These are phyloP conservation scores for Berkeleyomyces rouxiae DNA, from an alignment of 2,329 filamentous ascomycete genomes.

Conservation along the genomic window DNA sequence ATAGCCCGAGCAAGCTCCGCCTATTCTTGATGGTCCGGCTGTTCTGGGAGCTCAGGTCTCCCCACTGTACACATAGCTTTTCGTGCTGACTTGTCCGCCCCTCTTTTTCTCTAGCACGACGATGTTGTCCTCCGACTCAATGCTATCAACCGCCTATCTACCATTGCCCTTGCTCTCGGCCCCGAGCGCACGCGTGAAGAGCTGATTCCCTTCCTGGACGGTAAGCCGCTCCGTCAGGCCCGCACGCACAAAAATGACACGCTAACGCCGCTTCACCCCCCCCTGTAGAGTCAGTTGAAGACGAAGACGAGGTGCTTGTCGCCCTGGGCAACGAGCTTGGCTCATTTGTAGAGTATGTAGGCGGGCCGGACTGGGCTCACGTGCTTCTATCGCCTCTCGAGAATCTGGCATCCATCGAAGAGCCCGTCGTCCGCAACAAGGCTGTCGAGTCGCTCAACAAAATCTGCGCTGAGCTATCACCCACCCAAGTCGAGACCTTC, in stretches of 20 bases:
- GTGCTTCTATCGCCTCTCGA: conserved; percentile 92
- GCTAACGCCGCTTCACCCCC: conserved; percentile 20
- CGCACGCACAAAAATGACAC: conserved; percentile 9
- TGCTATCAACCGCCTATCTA: conserved; percentile 93
- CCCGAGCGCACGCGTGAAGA: conserved; percentile 95
- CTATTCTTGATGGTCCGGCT: too few species aligned
- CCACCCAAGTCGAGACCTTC: conserved; percentile 88
- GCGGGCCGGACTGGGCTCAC: conserved; percentile 82
- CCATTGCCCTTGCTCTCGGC: conserved; percentile 89
- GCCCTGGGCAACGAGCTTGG: conserved; percentile 94
- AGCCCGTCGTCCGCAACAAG: conserved; percentile 95
- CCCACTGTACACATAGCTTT: not conserved
- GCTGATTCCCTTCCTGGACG: conserved; percentile 96
- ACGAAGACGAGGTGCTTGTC: conserved; percentile 95
- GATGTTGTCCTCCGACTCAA: conserved; percentile 96
- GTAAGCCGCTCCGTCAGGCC: conserved; percentile 36
- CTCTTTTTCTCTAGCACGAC: conserved; percentile 53
- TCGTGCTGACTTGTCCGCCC: not conserved
- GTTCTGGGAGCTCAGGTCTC: not conserved
- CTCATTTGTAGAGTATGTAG: conserved; percentile 93
- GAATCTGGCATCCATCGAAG: conserved; percentile 95
- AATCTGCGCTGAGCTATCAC: conserved; percentile 83
- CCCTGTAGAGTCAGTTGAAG: conserved; percentile 79
- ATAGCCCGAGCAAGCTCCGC: too few species aligned
- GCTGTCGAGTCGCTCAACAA: conserved; percentile 99